phyloP scores from a whole-genome alignment of 352 stramenopile genomes.

The Globisporangium echinulatum region DNA sequence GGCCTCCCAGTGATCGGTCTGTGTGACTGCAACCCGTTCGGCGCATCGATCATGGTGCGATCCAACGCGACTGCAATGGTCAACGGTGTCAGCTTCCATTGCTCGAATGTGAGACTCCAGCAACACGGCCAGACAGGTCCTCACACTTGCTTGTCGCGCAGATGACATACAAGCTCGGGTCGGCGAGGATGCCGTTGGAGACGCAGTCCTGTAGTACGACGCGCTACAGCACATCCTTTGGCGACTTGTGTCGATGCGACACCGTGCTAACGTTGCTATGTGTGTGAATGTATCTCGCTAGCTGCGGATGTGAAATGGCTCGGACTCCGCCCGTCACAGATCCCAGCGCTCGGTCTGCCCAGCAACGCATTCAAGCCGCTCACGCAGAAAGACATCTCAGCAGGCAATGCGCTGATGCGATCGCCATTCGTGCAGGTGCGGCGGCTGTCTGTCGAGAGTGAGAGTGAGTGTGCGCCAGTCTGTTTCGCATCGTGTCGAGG shows the following conservation, averaged over 20 bases:
- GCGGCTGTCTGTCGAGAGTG: not conserved
- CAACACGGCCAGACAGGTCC: not conserved
- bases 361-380: constrained; percentile 48
- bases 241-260: too few relatives aligned
- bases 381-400: constrained; percentile 42
- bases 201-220: constrained; percentile 42
- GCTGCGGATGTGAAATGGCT: constrained; percentile 88
- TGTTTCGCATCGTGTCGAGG: not conserved
- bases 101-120: too few relatives aligned
- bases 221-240: not conserved
- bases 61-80: too few relatives aligned
- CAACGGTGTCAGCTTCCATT: not conserved
- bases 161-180: constrained; percentile 89
- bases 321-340: constrained; percentile 84
- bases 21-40: constrained; percentile 94
- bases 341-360: constrained; percentile 40
- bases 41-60: constrained; percentile 86
- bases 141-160: constrained; percentile 13
- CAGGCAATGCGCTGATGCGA: constrained; percentile 33
- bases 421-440: constrained; percentile 61
- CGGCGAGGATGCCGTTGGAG: constrained; percentile 77
- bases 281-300: constrained; percentile 6
- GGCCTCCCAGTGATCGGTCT: constrained; percentile 88
- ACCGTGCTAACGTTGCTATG: too few relatives aligned
- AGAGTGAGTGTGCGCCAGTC: too few relatives aligned